These are phyloP conservation scores for Rhodotorula glutinis DNA, from an alignment of 1,284 basidiomycete species.

Conservation along the genomic window DNA sequence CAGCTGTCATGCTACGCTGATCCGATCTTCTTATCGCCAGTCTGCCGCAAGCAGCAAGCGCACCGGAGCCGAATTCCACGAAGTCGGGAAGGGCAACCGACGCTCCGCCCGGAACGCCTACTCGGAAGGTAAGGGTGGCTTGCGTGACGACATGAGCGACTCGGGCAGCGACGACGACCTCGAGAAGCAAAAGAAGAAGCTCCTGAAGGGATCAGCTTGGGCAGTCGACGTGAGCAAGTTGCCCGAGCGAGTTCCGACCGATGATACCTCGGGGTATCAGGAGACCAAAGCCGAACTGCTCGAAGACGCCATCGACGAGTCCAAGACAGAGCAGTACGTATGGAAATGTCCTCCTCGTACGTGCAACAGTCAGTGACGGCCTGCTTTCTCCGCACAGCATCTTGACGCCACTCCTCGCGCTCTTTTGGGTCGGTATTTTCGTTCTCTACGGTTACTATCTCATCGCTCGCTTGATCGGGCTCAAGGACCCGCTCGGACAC, in stretches of 20 bases:
- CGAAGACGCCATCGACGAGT: slow-evolving; percentile 13
- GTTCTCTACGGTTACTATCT: slow-evolving; percentile 22
- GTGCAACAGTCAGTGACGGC: too few species aligned
- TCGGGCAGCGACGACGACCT: slow-evolving; percentile 3
- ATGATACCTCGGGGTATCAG: slow-evolving; percentile 23
- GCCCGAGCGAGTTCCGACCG: slow-evolving; percentile 20
- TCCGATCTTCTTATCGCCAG: background rate
- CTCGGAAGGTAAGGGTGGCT: background rate
- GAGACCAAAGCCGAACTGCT: slow-evolving; percentile 19
- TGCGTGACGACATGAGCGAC: background rate
- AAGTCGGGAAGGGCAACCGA: background rate
- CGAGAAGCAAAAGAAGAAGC: slow-evolving; percentile 6
- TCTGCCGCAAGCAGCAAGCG: background rate
- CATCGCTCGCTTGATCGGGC: slow-evolving; percentile 13
- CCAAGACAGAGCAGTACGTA: slow-evolving; percentile 19
- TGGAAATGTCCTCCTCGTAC: too few species aligned
- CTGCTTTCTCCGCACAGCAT: background rate
- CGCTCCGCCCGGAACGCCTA: background rate
- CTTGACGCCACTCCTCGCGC: slow-evolving; percentile 15
- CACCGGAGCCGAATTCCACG: too few species aligned
- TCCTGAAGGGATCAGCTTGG: background rate
- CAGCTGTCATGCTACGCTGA: too few species aligned
- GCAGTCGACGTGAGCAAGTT: slow-evolving; percentile 3
- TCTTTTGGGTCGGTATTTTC: slow-evolving; percentile 20
- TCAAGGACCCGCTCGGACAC: slow-evolving; percentile 16